Evolutionary conservation across 495 filamentous ascomycete genomes (phyloP).

Genomic region (Tuber microsphaerosporum): DNA sequence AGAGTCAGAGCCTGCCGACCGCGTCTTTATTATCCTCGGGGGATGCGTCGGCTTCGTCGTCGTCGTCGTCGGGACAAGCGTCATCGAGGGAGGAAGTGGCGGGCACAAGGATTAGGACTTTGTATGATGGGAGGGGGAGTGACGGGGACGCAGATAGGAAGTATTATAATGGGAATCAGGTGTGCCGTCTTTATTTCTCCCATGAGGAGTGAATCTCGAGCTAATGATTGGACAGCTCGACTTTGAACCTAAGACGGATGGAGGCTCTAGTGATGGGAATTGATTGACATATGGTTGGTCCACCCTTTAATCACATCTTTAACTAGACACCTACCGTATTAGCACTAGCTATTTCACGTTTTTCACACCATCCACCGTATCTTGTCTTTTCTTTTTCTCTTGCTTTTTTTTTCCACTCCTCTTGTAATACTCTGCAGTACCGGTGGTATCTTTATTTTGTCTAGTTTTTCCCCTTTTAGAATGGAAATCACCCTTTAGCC

Average conservation of each 20-base stretch:
- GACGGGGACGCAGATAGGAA: slow-evolving; percentile 45
- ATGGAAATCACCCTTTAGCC: neutral
- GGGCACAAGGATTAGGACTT: slow-evolving; percentile 50
- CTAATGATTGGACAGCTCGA: slow-evolving; percentile 27
- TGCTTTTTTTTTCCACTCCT: neutral
- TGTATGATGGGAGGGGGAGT: slow-evolving; percentile 52
- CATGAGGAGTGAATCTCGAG: neutral
- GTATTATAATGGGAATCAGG: slow-evolving; percentile 68
- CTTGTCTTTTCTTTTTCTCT: neutral
- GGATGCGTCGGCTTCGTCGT: neutral
- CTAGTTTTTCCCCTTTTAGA: neutral
- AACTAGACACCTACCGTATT: neutral
- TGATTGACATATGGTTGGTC: neutral
- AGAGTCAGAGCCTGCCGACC: slow-evolving; percentile 17
- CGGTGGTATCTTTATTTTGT: neutral
- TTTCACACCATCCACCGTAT: neutral
- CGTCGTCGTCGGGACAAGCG: slow-evolving; percentile 7
- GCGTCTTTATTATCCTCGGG: slow-evolving; percentile 1
- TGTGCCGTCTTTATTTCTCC: slow-evolving; percentile 39
- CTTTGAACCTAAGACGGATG: slow-evolving; percentile 35
- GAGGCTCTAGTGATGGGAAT: neutral
- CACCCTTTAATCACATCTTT: neutral
- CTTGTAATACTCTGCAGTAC: neutral
- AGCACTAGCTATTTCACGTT: neutral
- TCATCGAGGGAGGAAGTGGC: slow-evolving; percentile 32